Evolutionary conservation across 495 filamentous ascomycete genomes (phyloP).

Genomic region (Penicillium paradoxum): DNA sequence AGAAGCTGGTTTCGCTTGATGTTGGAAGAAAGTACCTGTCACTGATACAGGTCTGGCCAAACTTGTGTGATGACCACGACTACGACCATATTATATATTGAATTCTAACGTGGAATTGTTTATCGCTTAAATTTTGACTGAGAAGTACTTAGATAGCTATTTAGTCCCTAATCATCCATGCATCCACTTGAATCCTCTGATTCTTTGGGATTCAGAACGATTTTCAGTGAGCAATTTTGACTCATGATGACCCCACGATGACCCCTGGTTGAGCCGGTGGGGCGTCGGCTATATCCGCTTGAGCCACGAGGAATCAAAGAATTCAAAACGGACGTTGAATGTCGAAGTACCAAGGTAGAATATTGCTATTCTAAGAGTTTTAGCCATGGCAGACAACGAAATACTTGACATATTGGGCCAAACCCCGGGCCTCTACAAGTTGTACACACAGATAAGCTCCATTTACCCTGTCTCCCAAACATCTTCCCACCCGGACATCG

Average conservation of each 20-base stretch:
- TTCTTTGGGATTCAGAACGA: too few relatives aligned
- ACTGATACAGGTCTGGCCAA: too few relatives aligned
- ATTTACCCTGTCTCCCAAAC: constrained; percentile 29
- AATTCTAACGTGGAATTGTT: too few relatives aligned
- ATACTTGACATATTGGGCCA: constrained; percentile 16
- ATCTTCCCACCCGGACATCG: constrained; percentile 23
- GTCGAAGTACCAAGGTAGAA: too few relatives aligned
- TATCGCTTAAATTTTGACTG: too few relatives aligned
- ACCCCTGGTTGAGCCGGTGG: neutral
- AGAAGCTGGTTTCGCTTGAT: too few relatives aligned
- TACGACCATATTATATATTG: too few relatives aligned
- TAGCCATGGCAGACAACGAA: neutral
- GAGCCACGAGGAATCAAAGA: neutral
- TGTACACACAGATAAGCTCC: constrained; percentile 45
- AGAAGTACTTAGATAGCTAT: too few relatives aligned
- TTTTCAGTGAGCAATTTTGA: neutral
- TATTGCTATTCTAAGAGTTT: neutral
- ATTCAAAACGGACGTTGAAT: neutral
- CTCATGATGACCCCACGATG: neutral
- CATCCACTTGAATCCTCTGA: too few relatives aligned
- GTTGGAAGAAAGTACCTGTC: too few relatives aligned
- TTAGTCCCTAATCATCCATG: too few relatives aligned
- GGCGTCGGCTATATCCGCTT: neutral
- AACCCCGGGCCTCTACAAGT: constrained; percentile 11
- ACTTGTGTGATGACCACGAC: too few relatives aligned